Evolutionary conservation across 2,329 filamentous ascomycete genomes (phyloP), one percentile per base, ranked within the genome.

Genomic region (Alternaria sp.): DNA sequence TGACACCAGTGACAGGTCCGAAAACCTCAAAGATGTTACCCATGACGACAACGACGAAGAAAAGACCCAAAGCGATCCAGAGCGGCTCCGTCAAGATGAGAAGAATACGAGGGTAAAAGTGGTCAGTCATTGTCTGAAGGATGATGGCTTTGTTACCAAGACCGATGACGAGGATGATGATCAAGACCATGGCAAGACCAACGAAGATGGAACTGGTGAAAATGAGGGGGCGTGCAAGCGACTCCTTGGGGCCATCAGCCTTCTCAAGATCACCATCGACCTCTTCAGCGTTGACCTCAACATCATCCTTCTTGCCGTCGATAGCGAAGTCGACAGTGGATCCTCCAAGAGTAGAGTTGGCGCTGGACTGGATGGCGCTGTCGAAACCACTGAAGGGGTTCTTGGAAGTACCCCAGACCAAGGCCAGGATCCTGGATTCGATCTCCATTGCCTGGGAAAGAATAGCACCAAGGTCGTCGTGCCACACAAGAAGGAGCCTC

Each of bases 401-500:
- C 14, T 77, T 75, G 1, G 81, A 78, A 1, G 80, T 79, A 22
- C 77, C 81, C 87, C 87, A 89, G 53, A 89, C 86, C 75, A 87
- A 83, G 55, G 91, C 87, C 86, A 93, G 91, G 41, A 94, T 83
- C 76, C 93, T 90, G 1, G 85, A 86, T 78, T 94, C 90, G 61
- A 94, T 92, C 22, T 84, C 83, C 75, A 89, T 88, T 46, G 90
- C 91, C 55, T 91, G 84, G 56, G 85, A 81, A 7, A 93, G 83
- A 14, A 94, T 81, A 68, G 92, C 88, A 54, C 89, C 81, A 2
- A 91, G 86, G 55, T 93, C 90, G 68, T 94, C 91, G 62, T 94
- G 91, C 91, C 91, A 94, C 1, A 94, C 90, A 1, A 94, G 82
- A 2, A 94, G 81, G 4, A 93, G 81, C 5, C 87, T 87, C 64